Base-by-base conservation (phyloP, 345 rosid genomes). In the Kandelia obovata region DNA sequence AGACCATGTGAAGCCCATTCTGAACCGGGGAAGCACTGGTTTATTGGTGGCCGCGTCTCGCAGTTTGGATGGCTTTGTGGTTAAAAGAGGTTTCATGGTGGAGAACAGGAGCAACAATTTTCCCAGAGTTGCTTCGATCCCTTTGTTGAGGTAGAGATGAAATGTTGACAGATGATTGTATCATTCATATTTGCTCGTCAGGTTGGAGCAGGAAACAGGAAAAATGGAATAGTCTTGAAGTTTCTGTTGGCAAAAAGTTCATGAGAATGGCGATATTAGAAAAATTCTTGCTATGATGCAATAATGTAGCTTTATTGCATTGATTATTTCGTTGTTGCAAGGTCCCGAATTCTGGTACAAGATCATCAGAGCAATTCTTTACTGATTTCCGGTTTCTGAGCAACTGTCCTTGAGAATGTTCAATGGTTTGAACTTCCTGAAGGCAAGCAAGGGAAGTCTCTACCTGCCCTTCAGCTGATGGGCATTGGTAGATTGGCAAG, bases 351-450 rank as follows among this genome's bases (percentile, higher is more conserved):
- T 34, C 37, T 6, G 37, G 37, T 7, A 5, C 37, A 34, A 34
- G 37, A 7, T 7, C 37, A 6, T 34, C 8, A 34, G 37, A 34
- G 8, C 8, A 7, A 34, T 7, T 7, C 9, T 34, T 7, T 10
- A 7, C 9, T 7, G 37, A 34, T 34, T 34, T 34, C 2, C 2
- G 37, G 37, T 34, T 1, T 7, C 9, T 34, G 37, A 34, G 37
- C 37, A 34, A 34, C 37, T 8, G 37, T 34, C 8, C 8, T 1
- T 1, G 37, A 7, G 37, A 6, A 34, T 34, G 37, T 34, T 34
- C 86, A 86, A 75, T 94, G 98, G 92, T 89, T 88, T 55, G 97
- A 91, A 76, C 59, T 89, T 15, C 93, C 89, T 4, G 95, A 94
- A 49, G 84, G 87, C 56, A 89, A 86, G 75, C 65, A 81, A 0